Base-by-base conservation (phyloP, 129 eudicot species). In the Silybum marianum region DNA sequence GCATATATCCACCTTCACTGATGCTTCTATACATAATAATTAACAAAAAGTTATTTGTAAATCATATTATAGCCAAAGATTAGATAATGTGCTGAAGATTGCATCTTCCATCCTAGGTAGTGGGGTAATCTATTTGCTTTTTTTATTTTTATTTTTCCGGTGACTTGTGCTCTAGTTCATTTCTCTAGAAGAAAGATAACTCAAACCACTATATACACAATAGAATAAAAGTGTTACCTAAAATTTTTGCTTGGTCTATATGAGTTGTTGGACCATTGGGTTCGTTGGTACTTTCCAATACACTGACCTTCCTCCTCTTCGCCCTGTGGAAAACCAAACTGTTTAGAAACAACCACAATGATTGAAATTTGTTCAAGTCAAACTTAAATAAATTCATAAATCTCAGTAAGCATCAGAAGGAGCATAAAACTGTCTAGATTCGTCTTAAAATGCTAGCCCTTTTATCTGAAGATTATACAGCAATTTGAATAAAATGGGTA, bases 261-360 rank as follows among this genome's bases (percentile, higher is more conserved):
- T 78, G 86, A 77, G 88, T 85, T 58, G 85, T 74, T 69, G 89
- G 84, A 73, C 84, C 86, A 46, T 54, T 78, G 26, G 83, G 71
- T 77, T 82, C 89, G 71, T 77, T 63, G 19, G 78, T 60, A 73
- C 46, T 72, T 71, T 85, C 91, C 24, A 25, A 13, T 40, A 76
- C 83, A 83, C 83, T 87, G 78, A 89, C 84, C 88, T 89, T 91
- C 83, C 87, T 90, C 88, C 87, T 88, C 76, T 89, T 91, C 60
- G 84, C 85, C 74, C 97, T 91, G 83, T 65, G 60, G 12, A 65
- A 78, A 30, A 72, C 34, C 69, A 77, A 78, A 72, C 10, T 16
- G 10, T 78, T 78, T 78, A 32, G 9, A 28, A 22, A 51, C 21
- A 76, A 38, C 32, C 65, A 69, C 18, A 34, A 48, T 32, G 30